These are phyloP conservation scores for Aspergillus cejpii DNA, from an alignment of 2,329 filamentous ascomycete genomes.

Conservation along the genomic window DNA sequence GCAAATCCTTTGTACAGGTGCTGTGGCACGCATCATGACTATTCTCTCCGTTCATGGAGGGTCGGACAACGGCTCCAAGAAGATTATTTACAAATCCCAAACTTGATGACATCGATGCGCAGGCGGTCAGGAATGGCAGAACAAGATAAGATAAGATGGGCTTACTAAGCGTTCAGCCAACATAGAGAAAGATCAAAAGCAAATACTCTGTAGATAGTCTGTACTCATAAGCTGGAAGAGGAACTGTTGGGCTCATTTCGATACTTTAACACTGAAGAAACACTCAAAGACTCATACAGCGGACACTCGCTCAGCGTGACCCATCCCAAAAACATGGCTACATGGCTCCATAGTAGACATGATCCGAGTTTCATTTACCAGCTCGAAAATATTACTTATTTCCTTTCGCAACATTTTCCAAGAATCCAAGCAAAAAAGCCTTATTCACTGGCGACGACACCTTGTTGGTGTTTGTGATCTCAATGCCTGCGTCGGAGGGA, in stretches of 20 bases:
- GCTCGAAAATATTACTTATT: slow-evolving; percentile 24
- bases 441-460: slow-evolving; percentile 60
- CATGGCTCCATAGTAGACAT: slow-evolving; percentile 1
- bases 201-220: too few relatives aligned
- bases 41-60: not conserved
- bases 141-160: slow-evolving; percentile 5
- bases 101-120: slow-evolving; percentile 20
- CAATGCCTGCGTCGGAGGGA: slow-evolving; percentile 31
- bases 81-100: slow-evolving; percentile 23
- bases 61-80: not conserved
- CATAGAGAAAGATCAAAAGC: too few relatives aligned
- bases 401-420: slow-evolving; percentile 52
- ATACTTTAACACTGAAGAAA: too few relatives aligned
- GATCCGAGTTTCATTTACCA: not conserved
- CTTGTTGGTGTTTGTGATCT: slow-evolving; percentile 45
- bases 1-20: slow-evolving; percentile 23
- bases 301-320: not conserved
- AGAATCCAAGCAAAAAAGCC: slow-evolving; percentile 67
- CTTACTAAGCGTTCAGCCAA: too few relatives aligned
- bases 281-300: not conserved
- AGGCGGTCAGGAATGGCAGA: slow-evolving; percentile 25
- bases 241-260: too few relatives aligned
- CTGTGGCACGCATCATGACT: slow-evolving; percentile 31
- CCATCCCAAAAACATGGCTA: not conserved
- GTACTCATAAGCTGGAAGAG: too few relatives aligned